A percentile compares a stretch with the other conserved stretches of the same genome.
phyloP scores from a whole-genome alignment of 192 early-diverging fungal species.

The Kickxella alabastrina region DNA sequence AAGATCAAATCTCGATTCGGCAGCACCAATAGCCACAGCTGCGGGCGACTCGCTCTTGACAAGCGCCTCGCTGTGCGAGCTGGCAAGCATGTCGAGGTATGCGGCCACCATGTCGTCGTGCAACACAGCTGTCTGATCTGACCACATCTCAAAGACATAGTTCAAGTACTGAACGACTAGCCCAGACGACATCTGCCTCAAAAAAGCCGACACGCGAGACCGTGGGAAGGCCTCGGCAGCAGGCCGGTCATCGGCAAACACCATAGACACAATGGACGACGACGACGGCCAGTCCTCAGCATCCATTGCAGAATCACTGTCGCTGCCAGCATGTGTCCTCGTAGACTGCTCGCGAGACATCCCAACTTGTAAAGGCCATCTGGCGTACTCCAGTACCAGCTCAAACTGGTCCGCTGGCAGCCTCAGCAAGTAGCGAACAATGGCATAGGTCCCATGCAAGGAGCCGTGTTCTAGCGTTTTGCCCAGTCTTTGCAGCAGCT shows the following conservation, averaged over 20 bases:
- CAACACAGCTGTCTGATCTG: slow-evolving; percentile 63
- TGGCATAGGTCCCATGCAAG: slow-evolving; percentile 61
- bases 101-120: slow-evolving; percentile 79
- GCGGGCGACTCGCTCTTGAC: not conserved
- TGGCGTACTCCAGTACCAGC: slow-evolving; percentile 77
- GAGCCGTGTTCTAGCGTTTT: slow-evolving; percentile 47
- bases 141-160: slow-evolving; percentile 70
- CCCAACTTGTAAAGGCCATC: slow-evolving; percentile 71
- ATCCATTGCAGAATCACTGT: slow-evolving; percentile 14
- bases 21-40: not conserved
- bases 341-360: slow-evolving; percentile 50
- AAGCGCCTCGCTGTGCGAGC: not conserved
- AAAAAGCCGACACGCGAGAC: slow-evolving; percentile 58
- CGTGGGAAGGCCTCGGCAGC: slow-evolving; percentile 61
- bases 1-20: not conserved
- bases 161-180: slow-evolving; percentile 75
- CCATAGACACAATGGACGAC: slow-evolving; percentile 30
- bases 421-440: slow-evolving; percentile 72
- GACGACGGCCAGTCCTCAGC: slow-evolving; percentile 35
- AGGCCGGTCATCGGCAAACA: slow-evolving; percentile 52
- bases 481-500: slow-evolving; percentile 64
- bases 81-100: slow-evolving; percentile 62
- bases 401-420: slow-evolving; percentile 74
- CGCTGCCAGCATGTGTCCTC: slow-evolving; percentile 21
- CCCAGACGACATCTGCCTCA: slow-evolving; percentile 62